Base-by-base conservation (phyloP, 1,139 yeast species). In the Saccharomyces hybrid region DNA sequence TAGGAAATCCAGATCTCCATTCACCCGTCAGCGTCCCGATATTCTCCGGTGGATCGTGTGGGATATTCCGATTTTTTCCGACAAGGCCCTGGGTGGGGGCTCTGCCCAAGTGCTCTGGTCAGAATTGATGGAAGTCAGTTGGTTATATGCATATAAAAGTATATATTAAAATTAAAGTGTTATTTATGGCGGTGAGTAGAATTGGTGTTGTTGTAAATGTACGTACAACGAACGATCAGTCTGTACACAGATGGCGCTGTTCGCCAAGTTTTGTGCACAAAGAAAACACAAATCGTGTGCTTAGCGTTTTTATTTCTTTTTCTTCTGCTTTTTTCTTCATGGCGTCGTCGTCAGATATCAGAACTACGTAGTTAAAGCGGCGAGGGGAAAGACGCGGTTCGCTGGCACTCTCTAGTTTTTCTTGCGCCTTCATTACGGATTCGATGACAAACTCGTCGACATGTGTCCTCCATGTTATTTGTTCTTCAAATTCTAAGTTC, bases 311-410 rank as follows among this genome's bases (percentile, higher is more conserved):
- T 49, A 84, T 76, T 1, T 82, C 83, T 49, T 81, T 77, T 11
- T 83, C 76, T 62, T 81, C 79, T 2, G 89, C 85, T 60, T 88
- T 78, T 49, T 82, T 70, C 58, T 86, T 73, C 88, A 85, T 83
- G 59, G 83, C 85, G 55, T 84, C 73, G 66, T 86, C 93, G 66
- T 85, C 93, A 4, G 90, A 83, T 46, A 86, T 79, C 52, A 86
- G 71, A 27, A 84, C 76, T 62, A 85, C 81, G 64, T 82, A 83
- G 54, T 78, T 72, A 67, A 83, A 80, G 50, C 67, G 63, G 53
- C 71, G 70, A 23, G 34, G 4, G 44, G 38, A 14, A 1, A 8
- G 13, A 23, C 7, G 38, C 5, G 51, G 34, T 16, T 55, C 52
- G n/a, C 49, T 55, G 51, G 57, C 52, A 20, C 52, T 55, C 28